These are phyloP conservation scores for Eucalyptus melliodora DNA, from an alignment of 345 rosid genomes.

Conservation along the genomic window DNA sequence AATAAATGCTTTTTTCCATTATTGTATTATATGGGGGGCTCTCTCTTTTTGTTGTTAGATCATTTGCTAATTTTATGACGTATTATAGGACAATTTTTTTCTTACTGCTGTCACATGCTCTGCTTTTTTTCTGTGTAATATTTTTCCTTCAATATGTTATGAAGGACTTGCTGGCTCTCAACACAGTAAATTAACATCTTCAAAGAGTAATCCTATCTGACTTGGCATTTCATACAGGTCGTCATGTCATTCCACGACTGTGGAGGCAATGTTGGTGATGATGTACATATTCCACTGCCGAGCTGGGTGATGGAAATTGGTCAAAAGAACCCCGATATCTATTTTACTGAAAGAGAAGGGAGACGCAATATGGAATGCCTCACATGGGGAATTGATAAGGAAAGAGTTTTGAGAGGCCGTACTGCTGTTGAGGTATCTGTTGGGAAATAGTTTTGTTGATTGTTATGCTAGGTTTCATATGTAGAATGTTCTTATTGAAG, in stretches of 20 bases:
- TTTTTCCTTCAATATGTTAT: not conserved
- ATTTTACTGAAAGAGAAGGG: slow-evolving; percentile 80
- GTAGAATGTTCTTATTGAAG: not conserved
- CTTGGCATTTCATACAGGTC: slow-evolving; percentile 32
- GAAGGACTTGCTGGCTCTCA: not conserved
- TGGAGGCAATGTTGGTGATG: slow-evolving; percentile 97
- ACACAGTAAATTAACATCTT: not conserved
- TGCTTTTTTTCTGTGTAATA: not conserved
- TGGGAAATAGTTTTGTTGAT: not conserved
- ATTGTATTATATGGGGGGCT: not conserved
- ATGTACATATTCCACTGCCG: slow-evolving; percentile 83
- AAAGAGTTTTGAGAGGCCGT: slow-evolving; percentile 77
- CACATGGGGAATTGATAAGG: slow-evolving; percentile 95
- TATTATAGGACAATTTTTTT: not conserved
- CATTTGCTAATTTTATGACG: not conserved
- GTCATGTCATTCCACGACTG: slow-evolving; percentile 97
- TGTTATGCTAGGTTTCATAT: not conserved
- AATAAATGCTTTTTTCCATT: not conserved
- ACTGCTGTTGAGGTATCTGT: slow-evolving; percentile 84
- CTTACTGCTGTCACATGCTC: not conserved
- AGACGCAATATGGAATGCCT: slow-evolving; percentile 76
- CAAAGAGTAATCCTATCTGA: not conserved
- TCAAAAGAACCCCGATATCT: slow-evolving; percentile 71
- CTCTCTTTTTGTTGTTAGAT: not conserved
- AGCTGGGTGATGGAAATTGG: slow-evolving; percentile 72